phyloP scores from a whole-genome alignment of 768 basidiomycete genomes.

The Fomitopsis serialis region DNA sequence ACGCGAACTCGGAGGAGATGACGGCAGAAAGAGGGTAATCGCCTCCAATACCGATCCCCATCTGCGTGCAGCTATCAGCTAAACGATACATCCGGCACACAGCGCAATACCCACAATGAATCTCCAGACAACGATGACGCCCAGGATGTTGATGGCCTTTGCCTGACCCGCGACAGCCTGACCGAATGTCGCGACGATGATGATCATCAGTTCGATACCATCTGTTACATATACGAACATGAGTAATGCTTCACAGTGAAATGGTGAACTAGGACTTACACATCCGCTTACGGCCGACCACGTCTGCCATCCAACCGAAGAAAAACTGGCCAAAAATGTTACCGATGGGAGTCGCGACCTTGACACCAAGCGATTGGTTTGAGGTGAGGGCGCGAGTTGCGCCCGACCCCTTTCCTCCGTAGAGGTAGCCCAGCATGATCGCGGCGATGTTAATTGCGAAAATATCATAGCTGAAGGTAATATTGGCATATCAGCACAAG shows the following conservation, averaged over 20 bases:
- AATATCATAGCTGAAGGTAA: slow-evolving; percentile 58
- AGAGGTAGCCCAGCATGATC: slow-evolving; percentile 80
- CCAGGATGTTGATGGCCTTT: slow-evolving; percentile 66
- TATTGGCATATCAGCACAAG: too few relatives aligned
- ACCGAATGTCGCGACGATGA: slow-evolving; percentile 73
- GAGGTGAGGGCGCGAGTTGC: slow-evolving; percentile 30
- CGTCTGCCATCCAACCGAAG: slow-evolving; percentile 79
- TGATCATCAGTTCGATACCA: slow-evolving; percentile 74
- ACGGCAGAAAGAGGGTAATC: slow-evolving; percentile 85
- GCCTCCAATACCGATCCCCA: slow-evolving; percentile 83
- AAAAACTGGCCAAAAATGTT: slow-evolving; percentile 71
- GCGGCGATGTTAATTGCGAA: slow-evolving; percentile 88
- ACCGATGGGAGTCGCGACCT: slow-evolving; percentile 73
- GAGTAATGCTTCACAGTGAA: neutral
- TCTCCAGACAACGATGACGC: slow-evolving; percentile 78
- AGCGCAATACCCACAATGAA: slow-evolving; percentile 44
- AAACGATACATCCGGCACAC: too few relatives aligned
- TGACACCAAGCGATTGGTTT: slow-evolving; percentile 73
- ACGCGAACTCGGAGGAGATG: slow-evolving; percentile 86
- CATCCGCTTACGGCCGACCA: slow-evolving; percentile 75
- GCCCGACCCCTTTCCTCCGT: slow-evolving; percentile 32
- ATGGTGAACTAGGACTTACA: slow-evolving; percentile 40
- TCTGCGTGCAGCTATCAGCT: slow-evolving; percentile 26
- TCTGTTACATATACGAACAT: slow-evolving; percentile 31
- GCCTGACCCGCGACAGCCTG: slow-evolving; percentile 71